These are phyloP conservation scores for Phytophthora boehmeriae DNA, from an alignment of 352 stramenopile species.

Conservation along the genomic window DNA sequence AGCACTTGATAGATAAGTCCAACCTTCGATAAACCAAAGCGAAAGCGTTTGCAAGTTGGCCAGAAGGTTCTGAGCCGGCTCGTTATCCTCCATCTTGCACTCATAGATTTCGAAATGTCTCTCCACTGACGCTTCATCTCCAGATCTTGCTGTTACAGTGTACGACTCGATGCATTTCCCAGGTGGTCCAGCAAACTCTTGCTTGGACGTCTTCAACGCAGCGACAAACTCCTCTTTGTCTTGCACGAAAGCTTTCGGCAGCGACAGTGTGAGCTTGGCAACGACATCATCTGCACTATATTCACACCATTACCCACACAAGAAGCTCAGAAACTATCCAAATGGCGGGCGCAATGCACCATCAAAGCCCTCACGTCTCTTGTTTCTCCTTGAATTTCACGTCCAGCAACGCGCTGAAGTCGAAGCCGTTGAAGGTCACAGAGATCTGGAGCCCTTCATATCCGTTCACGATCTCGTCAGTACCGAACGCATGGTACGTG, in stretches of 20 bases:
- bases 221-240: constrained; percentile 48
- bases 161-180: constrained; percentile 54
- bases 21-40: constrained; percentile 90
- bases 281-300: constrained; percentile 59
- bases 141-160: constrained; percentile 8
- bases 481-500: constrained; percentile 85
- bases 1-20: neutral
- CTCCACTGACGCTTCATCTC: constrained; percentile 6
- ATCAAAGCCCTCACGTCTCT: constrained; percentile 32
- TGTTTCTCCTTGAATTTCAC: constrained; percentile 61
- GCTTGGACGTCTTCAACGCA: constrained; percentile 17
- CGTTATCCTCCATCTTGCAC: constrained; percentile 59
- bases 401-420: constrained; percentile 66
- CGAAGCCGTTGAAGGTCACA: constrained; percentile 65
- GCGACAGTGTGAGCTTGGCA: constrained; percentile 48
- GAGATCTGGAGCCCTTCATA: constrained; percentile 64
- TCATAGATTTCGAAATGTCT: constrained; percentile 76
- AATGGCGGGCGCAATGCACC: neutral
- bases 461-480: constrained; percentile 69
- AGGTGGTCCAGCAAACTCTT: constrained; percentile 45
- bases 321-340: neutral
- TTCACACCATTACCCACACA: neutral
- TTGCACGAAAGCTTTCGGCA: constrained; percentile 49
- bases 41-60: constrained; percentile 74
- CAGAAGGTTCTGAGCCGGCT: constrained; percentile 55